Base-by-base conservation (phyloP, 2,329 filamentous ascomycete species). In the Clathrospora elynae region DNA sequence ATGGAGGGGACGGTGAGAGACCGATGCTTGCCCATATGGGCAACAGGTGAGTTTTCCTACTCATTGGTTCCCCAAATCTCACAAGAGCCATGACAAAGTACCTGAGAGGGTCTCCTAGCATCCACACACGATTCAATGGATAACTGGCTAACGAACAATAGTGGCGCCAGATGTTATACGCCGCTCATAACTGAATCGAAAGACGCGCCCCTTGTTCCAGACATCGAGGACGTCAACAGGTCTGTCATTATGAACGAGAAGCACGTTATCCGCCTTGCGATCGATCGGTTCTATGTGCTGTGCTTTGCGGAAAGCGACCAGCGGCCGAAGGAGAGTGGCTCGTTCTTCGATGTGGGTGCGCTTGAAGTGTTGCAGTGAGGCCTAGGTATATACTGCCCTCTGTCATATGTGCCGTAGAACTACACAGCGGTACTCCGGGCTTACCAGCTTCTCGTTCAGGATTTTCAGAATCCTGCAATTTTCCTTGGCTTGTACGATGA, bases 271-370 rank as follows among this genome's bases (percentile, higher is more conserved):
- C 25, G 30, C n/a, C 18, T 11, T 12, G 4, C 10, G 2, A 11
- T 5, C 5, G 12, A 17, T n/a, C 8, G 2, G 2, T 12, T 49
- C 2, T 35, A 43, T 22, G 6, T 56, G 4, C 18, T 47, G 9
- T 49, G 39, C n/a, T 56, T 51, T 9, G 31, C 42, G 2, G 42
- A 48, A 1, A 35, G 24, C 8, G 13, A 24, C 22, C 34, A 31
- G 11, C 30, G 33, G 10, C 44, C 42, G 8, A 43, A 19, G 13
- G 26, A 33, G 13, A 23, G 13, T 9, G 37, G 18, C 4, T 1
- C 23, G 1, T 46, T 51, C 19, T 51, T 56, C n/a, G 23, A 26
- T 12, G 4, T 25, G 3, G 46, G 42, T 5, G 12, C 33, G 5
- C 24, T 49, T 24, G 23, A 33, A 10, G n/a, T 36, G 2, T 20